Evolutionary conservation across 257 asterid species (phyloP), one percentile per base, ranked within the genome.

Genomic region (Lycium barbarum): DNA sequence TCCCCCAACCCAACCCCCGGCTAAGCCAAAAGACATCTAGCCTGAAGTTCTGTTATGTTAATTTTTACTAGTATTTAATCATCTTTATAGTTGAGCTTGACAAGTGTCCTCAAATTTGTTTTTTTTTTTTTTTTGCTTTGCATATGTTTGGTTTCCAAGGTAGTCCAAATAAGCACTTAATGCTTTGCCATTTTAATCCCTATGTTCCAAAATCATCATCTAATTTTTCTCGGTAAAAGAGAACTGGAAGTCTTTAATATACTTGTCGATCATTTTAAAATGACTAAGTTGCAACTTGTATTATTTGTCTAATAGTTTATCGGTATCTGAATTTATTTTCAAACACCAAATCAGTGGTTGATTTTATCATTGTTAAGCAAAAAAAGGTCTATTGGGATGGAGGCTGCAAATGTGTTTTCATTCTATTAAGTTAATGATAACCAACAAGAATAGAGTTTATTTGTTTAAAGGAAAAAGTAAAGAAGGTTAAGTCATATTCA

Each of bases 1-100:
- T 49, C 59, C 11, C 40, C 59, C 18, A 18, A 18, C 18, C 11
- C 4, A 5, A 13, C 57, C 33, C 38, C 20, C 20, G 3, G 81
- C 79, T 73, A 47, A 73, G 61, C 17, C 43, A 2, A 74, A 73
- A 73, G n/a, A 73, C 20, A 11, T 22, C 81, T 22, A 20, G 43
- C 81, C 61, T 22, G 38, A 49, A 74, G 61, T 20, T 74, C 43
- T 49, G 81, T 74, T 45, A n/a, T 73, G 80, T 45, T 47, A 22
- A 11, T 22, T 22, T 62, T 62, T 62, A 54, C 59, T 1, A 9
- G 14, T 9, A 20, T 61, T 61, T 61, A 61, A 61, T 61, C 36
- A 61, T 61, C 14, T 61, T 7, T 20, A 61, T 2, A 9, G 14
- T 61, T 61, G 67, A 20, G 67, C 67, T 61, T 8, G 67, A 61